Base-by-base conservation (phyloP, 345 rosid species). In the Salix purpurea region DNA sequence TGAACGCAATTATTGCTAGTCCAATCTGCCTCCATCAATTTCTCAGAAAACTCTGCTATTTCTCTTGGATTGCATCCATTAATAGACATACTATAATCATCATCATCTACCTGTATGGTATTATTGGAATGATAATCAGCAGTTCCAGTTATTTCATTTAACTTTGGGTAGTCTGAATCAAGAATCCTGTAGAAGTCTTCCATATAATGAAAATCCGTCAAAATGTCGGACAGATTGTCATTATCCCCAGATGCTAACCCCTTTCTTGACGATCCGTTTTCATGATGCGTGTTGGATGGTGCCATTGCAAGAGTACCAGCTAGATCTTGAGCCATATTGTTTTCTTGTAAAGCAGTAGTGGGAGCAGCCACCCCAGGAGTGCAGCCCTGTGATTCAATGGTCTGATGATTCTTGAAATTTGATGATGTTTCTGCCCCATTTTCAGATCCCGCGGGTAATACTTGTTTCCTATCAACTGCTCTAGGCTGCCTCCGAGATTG, bases 181-280 rank as follows among this genome's bases (percentile, higher is more conserved):
- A 83, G 80, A 52, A 85, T 78, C 70, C 73, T 72, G 76, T 77
- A 73, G 6, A 85, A 42, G 34, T 85, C 86, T 4, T 85, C 88
- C 76, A 85, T 62, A 10, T 76, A n/a, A 58, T 58, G 52, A 28
- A 80, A 78, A 58, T 78, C 77, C 12, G 73, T 69, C 66, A 77
- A 65, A 75, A 78, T 72, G 19, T 73, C 54, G 4, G 65, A 30
- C 5, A 72, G 16, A 21, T 50, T 70, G 11, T 74, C 79, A 23
- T 70, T 69, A 10, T 3, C 62, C 23, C 34, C 67, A 0, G 79
- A 65, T 26, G 32, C 30, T 23, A 70, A 67, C 28, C 28, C 28
- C 28, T n/a, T n/a, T 26, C 62, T 58, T 10, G 62, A n/a, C 10
- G 28, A n/a, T 58, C 2, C 62, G 10, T 9, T 9, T 58, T 58